Evolutionary conservation across 202 grass and related monocot species (phyloP).

Genomic region (Eragrostis tef): DNA sequence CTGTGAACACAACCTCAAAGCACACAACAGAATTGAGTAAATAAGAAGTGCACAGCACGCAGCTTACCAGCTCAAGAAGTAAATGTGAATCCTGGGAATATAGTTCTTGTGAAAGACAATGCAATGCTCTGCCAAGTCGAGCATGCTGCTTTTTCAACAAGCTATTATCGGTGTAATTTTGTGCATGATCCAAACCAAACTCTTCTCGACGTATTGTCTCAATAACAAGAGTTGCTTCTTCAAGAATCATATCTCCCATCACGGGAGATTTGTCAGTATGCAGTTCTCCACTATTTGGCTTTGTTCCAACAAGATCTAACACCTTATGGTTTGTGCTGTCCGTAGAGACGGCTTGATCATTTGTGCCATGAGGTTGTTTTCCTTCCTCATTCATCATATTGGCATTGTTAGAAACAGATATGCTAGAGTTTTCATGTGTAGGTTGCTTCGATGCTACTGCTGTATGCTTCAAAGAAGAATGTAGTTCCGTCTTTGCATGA

Average conservation of each 20-base stretch:
- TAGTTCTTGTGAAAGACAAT: constrained; percentile 93
- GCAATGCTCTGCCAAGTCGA: constrained; percentile 91
- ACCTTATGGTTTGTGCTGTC: constrained; percentile 41
- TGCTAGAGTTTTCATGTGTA: constrained; percentile 28
- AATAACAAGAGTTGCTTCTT: constrained; percentile 64
- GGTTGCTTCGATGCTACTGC: constrained; percentile 31
- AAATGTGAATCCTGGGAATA: constrained; percentile 97
- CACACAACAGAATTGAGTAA: constrained; percentile 33
- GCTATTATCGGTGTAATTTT: constrained; percentile 59
- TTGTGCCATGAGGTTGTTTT: constrained; percentile 37
- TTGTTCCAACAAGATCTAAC: constrained; percentile 20
- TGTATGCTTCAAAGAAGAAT: constrained; percentile 47
- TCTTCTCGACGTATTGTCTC: constrained; percentile 87
- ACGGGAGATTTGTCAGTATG: constrained; percentile 28
- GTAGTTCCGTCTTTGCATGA: constrained; percentile 25
- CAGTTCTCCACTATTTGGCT: constrained; percentile 39
- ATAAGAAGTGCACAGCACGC: constrained; percentile 5
- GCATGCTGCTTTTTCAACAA: constrained; percentile 93
- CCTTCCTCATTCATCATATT: constrained; percentile 28
- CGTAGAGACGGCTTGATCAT: constrained; percentile 33
- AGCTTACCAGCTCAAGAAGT: constrained; percentile 88
- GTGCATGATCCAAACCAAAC: constrained; percentile 77
- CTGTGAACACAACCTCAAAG: neutral
- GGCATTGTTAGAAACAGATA: constrained; percentile 38
- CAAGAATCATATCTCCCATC: constrained; percentile 45